Base-by-base conservation (phyloP, 2,329 filamentous ascomycete species). In the Curvularia spicifera region DNA sequence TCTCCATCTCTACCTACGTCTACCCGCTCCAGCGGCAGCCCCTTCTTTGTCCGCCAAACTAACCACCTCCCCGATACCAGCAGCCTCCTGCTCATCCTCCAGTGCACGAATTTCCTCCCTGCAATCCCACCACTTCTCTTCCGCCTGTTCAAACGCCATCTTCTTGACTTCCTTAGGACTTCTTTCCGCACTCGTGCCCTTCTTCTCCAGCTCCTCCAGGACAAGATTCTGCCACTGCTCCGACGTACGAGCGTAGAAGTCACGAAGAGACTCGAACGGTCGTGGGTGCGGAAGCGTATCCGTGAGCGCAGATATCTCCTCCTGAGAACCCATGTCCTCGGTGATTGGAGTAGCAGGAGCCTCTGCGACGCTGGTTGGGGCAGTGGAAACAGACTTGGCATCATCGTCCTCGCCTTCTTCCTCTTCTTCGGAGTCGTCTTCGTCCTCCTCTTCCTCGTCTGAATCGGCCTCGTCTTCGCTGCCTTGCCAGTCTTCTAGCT, bases 91-190 rank as follows among this genome's bases (percentile, higher is more conserved):
- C 80, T 97, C 94, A 78, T 97, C 94, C 78, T 99, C 95, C 71
- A 98, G 78, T 6, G 87, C 90, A 53, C 89, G 90, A 65, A 99
- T 91, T 79, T 98, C 94, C 80, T 99, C 95, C 69, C 95, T 86
- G 74, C 90, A 93, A 82, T 97, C 95, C 95, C 95, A 99, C 95
- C 95, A 99, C 77, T 96, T 97, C 79, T 93, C 91, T 78, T 99
- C 95, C 40, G 93, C 93, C 64, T 92, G 84, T 72, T 92, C 89
- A 75, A 97, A 99, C 1, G 93, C 95, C 74, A 87, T 88, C 70
- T 93, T 90, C 76, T 96, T 93, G 70, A 98, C 88, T 80, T 98
- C 95, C 82, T 99, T 99, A 0, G 87, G 83, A 64, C 91, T 84
- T 40, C 87, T 84, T 75, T 91, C 89, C 3, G 85, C 84, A 64